phyloP scores from a whole-genome alignment of 331 rosid genomes.

The Quercus lobata region DNA sequence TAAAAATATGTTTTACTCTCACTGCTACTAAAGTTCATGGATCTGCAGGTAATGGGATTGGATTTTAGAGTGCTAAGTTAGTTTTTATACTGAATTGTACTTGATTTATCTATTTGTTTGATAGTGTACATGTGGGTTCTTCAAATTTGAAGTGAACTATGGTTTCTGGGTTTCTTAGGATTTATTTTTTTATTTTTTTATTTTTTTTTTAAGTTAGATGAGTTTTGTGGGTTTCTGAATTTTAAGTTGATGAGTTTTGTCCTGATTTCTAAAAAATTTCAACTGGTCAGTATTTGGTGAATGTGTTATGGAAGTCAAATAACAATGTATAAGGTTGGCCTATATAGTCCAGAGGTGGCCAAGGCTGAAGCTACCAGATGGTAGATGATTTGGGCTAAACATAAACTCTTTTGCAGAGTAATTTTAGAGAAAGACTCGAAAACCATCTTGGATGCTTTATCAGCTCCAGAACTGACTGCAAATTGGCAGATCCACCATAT shows the following conservation, averaged over 20 bases:
- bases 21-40: conserved; percentile 38
- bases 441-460: too few species aligned
- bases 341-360: too few species aligned
- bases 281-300: neutral
- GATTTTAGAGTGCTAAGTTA: conserved; percentile 10
- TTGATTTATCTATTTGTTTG: conserved; percentile 9
- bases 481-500: too few species aligned
- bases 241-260: neutral
- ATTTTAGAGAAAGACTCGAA: too few species aligned
- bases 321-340: neutral
- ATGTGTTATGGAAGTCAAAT: neutral
- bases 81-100: neutral
- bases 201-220: neutral
- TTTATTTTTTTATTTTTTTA: neutral
- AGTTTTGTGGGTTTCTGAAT: neutral
- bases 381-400: too few species aligned
- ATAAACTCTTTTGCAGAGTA: too few species aligned
- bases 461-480: too few species aligned
- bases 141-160: conserved; percentile 12
- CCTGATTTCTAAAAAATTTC: neutral
- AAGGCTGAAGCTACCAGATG: too few species aligned
- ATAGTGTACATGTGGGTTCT: neutral
- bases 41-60: conserved; percentile 64
- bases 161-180: conserved; percentile 23
- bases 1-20: conserved; percentile 43